Percentiles rank a stretch among this genome's conserved stretches.
Conservation (phyloP, 768 basidiomycete genomes). For the Leccinellum luteum region DNA sequence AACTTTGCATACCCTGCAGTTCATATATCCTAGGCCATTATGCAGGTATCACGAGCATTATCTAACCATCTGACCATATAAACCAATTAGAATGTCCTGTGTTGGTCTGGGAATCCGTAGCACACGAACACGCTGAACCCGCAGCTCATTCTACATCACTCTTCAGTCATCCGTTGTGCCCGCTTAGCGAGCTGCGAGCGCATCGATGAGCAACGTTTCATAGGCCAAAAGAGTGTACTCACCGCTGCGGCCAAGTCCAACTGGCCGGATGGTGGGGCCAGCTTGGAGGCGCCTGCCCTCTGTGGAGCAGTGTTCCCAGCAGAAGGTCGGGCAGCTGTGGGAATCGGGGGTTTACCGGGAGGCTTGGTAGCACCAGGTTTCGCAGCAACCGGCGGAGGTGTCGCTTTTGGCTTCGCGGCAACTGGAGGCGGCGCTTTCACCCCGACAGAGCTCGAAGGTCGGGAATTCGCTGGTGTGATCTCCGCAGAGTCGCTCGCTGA, state of each 20-base stretch:
- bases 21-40: constrained; percentile 13
- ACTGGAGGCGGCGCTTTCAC: constrained; percentile 58
- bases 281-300: constrained; percentile 40
- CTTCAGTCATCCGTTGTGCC: constrained; percentile 61
- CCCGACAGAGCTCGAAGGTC: constrained; percentile 50
- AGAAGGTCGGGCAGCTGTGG: constrained; percentile 52
- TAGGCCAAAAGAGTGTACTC: constrained; percentile 26
- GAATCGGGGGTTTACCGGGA: constrained; percentile 61
- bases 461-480: constrained; percentile 44
- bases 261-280: constrained; percentile 53
- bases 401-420: constrained; percentile 62
- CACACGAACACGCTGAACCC: not conserved
- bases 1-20: constrained; percentile 28
- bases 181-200: constrained; percentile 67
- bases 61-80: constrained; percentile 17
- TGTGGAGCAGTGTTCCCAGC: constrained; percentile 35
- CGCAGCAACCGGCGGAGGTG: constrained; percentile 52
- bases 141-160: constrained; percentile 27
- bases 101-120: not conserved
- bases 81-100: constrained; percentile 3
- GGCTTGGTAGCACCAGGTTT: constrained; percentile 53
- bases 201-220: not conserved
- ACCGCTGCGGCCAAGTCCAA: constrained; percentile 84
- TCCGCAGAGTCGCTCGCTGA: constrained; percentile 34
- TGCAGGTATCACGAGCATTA: constrained; percentile 11